Base-by-base conservation (phyloP, 2,329 filamentous ascomycete species). In the Lachnum nothofagi region DNA sequence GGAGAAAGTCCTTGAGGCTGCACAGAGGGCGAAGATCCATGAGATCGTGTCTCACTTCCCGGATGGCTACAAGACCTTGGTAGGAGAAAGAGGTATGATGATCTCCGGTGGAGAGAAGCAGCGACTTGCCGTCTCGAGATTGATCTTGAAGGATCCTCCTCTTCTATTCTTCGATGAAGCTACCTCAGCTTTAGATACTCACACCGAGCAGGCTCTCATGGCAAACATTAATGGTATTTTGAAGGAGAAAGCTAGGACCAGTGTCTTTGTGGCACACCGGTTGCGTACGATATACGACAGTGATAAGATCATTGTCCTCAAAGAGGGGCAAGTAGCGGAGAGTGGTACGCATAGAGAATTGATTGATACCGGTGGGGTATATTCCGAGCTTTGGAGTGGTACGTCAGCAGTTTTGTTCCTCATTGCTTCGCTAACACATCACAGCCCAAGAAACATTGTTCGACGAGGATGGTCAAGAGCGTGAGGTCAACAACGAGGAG, bases 21-120 rank as follows among this genome's bases (percentile, higher is more conserved):
- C 93, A 1, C 82, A 83, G 62, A 79, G 89, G 46, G 91, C 93
- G 2, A 82, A 84, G 48, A 89, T 98, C 49, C 85, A 96, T 67
- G 84, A 93, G 38, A 88, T 86, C 44, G 85, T 95, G 52, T 73
- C 79, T 47, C 74, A 73, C n/a, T 84, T 95, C 65, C 89, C 88
- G 1, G 85, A 91, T n/a, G 88, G 89, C 14, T 95, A 97, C 67
- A 71, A 84, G 19, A 97, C 93, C 17, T 90, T 86, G 68, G 93
- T 97, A 22, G 91, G 91, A 45, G 91, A 96, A 72, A 80, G 91
- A 40, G 91, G 91, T 1, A 84, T 96, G 80, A 96, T 96, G 91
- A 95, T 96, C 38, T 94, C 88, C 1, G 91, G 88, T 2, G 91
- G 91, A 25, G 91, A 96, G 71, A 96, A 96, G 69, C 91, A 96